Conservation (phyloP, 2,329 filamentous ascomycete genomes). For the Aureobasidium subglaciale region DNA sequence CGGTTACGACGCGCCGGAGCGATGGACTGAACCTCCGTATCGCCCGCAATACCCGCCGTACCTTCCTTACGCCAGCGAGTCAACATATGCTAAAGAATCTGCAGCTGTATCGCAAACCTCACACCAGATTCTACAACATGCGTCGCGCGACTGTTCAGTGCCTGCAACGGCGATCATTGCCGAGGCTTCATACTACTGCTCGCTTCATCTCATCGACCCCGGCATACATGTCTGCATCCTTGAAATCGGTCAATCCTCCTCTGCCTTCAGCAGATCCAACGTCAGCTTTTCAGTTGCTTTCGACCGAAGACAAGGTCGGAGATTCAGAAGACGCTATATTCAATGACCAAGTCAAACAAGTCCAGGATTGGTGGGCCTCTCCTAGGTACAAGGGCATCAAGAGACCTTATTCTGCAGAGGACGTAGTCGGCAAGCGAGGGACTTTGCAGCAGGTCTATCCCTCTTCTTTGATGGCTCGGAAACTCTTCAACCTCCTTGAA, state of each 20-base stretch:
- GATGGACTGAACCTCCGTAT: neutral
- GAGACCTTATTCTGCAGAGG: constrained; percentile 80
- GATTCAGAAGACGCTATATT: constrained; percentile 78
- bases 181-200: constrained; percentile 17
- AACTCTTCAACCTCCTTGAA: constrained; percentile 83
- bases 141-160: constrained; percentile 19
- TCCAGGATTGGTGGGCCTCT: constrained; percentile 84
- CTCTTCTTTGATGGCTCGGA: constrained; percentile 89
- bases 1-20: constrained; percentile 2
- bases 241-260: constrained; percentile 51
- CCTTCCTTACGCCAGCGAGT: neutral
- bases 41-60: constrained; percentile 5
- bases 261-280: constrained; percentile 56
- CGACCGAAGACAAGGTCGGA: constrained; percentile 69
- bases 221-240: constrained; percentile 42
- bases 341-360: constrained; percentile 73
- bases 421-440: constrained; percentile 89
- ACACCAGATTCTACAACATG: constrained; percentile 3
- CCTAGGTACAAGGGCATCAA: constrained; percentile 84
- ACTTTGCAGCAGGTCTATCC: constrained; percentile 81
- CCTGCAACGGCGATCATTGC: constrained; percentile 23
- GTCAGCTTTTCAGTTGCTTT: constrained; percentile 79
- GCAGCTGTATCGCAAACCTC: neutral
- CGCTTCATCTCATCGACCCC: constrained; percentile 22
- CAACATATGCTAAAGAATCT: neutral